These are phyloP conservation scores for Corymbia maculata DNA, from an alignment of 345 rosid species.

Conservation along the genomic window DNA sequence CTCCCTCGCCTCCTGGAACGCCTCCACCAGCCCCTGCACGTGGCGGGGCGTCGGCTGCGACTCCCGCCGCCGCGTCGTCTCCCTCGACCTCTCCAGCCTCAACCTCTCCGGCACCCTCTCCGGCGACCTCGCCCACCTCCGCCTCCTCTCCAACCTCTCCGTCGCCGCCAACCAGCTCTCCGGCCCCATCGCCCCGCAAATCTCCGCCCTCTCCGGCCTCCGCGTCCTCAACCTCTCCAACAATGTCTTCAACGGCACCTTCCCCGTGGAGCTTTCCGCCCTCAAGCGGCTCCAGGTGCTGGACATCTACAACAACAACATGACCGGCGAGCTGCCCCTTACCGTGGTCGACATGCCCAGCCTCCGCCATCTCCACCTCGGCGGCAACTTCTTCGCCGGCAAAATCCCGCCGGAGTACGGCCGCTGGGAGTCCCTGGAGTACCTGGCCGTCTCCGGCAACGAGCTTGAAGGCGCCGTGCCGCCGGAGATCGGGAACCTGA, in stretches of 20 bases:
- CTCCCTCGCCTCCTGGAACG: slow-evolving; percentile 61
- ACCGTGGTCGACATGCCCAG: slow-evolving; percentile 49
- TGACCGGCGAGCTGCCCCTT: slow-evolving; percentile 70
- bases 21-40: slow-evolving; percentile 36
- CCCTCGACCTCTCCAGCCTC: slow-evolving; percentile 48
- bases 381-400: slow-evolving; percentile 37
- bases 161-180: slow-evolving; percentile 46
- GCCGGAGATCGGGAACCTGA: slow-evolving; percentile 33
- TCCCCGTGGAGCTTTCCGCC: slow-evolving; percentile 45
- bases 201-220: slow-evolving; percentile 49
- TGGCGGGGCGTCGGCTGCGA: slow-evolving; percentile 78
- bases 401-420: slow-evolving; percentile 39
- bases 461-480: slow-evolving; percentile 55
- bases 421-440: slow-evolving; percentile 44
- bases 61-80: slow-evolving; percentile 49
- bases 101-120: slow-evolving; percentile 63
- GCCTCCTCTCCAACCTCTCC: slow-evolving; percentile 49
- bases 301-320: slow-evolving; percentile 87
- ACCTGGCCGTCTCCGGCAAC: slow-evolving; percentile 41
- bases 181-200: slow-evolving; percentile 64
- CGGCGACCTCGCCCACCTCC: slow-evolving; percentile 43
- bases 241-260: slow-evolving; percentile 69
- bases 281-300: slow-evolving; percentile 62
- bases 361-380: slow-evolving; percentile 39
- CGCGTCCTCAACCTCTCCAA: slow-evolving; percentile 80